Base-by-base conservation (phyloP, 495 filamentous ascomycete genomes). In the Penicillium samsonianum region DNA sequence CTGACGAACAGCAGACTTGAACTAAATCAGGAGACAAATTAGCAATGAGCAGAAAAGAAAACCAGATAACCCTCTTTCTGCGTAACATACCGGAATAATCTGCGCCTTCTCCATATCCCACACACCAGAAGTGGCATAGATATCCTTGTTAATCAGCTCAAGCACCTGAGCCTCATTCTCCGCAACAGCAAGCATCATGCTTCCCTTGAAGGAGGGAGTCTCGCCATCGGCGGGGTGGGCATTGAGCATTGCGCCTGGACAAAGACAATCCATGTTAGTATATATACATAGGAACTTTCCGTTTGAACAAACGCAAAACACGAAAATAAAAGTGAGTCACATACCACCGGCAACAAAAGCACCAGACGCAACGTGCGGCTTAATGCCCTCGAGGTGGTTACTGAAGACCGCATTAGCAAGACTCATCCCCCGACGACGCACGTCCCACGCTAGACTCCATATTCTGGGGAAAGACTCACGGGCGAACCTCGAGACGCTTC, bases 31-130 rank as follows among this genome's bases (percentile, higher is more conserved):
- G 7, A 30, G 43, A 37, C 16, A 30, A 9, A 62, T 40, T 58
- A 54, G 25, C 51, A 38, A 42, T 51, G 28, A 53, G 28, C 40
- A 45, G 35, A 10, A n/a, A n/a, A 50, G 11, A 20, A 31, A 31
- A 8, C 28, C 5, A 9, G 46, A 41, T 20, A 49, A 28, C 31
- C 10, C 28, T 14, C 37, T 11, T 33, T 8, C n/a, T 16, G 3
- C 16, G 0, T 5, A 49, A 70, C 73, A 60, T 67, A 80, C 78
- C 59, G 77, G 77, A 65, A 76, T 69, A 53, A 81, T 72, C 63
- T 79, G 71, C 38, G 89, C 87, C 67, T 90, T 92, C 17, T 87
- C 82, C 58, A 86, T 75, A 80, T 96, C 90, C 92, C 92, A 96
- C 14, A 97, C 89, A 0, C 83, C 87, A n/a, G 59, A 70, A 50